A percentile compares a stretch with the other conserved stretches of the same genome.
These are phyloP conservation scores for Trypanosoma cruzi DNA, from an alignment of 208 protist species.

Conservation along the genomic window DNA sequence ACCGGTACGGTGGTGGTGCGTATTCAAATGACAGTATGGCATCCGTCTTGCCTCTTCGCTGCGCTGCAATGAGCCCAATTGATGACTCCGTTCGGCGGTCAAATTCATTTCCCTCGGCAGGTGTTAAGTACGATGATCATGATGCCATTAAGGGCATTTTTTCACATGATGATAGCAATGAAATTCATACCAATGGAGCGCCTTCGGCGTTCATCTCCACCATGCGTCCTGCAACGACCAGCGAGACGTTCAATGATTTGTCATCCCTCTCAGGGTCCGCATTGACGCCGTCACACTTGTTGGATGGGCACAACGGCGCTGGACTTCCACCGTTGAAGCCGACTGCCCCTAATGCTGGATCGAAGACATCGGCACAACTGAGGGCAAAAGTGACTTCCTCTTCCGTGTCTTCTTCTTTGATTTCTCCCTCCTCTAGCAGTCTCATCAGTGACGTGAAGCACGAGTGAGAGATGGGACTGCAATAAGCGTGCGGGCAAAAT, in stretches of 20 bases:
- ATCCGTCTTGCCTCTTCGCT: not conserved
- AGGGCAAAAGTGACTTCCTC: not conserved
- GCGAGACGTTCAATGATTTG: not conserved
- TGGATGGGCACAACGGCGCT: not conserved
- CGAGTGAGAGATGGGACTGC: not conserved
- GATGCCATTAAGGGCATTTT: not conserved
- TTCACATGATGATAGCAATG: not conserved
- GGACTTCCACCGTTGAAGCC: not conserved
- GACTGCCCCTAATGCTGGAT: not conserved
- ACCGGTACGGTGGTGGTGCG: slow-evolving; percentile 7
- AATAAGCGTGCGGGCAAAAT: too few species aligned
- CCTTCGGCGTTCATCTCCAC: not conserved
- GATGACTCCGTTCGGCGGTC: slow-evolving; percentile 19
- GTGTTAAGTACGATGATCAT: not conserved
- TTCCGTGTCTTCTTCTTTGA: not conserved
- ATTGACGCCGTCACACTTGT: not conserved
- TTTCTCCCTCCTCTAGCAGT: slow-evolving; percentile 10
- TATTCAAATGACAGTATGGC: slow-evolving; percentile 4
- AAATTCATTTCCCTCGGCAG: not conserved
- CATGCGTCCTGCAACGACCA: not conserved
- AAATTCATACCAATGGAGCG: not conserved
- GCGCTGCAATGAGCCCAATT: not conserved
- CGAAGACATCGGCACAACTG: not conserved
- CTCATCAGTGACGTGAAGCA: not conserved
- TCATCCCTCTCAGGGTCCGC: not conserved